Evolutionary conservation across 176 grass and related monocot species (phyloP), one percentile per base, ranked within the genome.

Genomic region (Bonia amplexicaulis): DNA sequence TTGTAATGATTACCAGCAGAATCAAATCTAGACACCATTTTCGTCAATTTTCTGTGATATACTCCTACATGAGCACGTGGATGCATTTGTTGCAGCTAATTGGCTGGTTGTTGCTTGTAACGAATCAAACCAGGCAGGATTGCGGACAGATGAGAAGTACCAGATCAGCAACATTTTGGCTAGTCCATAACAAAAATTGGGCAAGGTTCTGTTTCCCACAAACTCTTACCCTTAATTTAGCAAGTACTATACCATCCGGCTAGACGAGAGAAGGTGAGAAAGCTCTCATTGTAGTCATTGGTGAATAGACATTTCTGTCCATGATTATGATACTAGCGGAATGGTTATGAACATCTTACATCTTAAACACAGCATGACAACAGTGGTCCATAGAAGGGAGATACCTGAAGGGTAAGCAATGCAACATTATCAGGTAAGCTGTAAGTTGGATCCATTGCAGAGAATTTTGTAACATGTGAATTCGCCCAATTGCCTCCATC

Each of bases 361-460:
- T 84, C 0, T 47, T 33, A 53, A 48, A 13, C 19, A 78, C 8
- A 74, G 39, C 33, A 71, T 67, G 25, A 37, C 6, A 46, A 65
- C 46, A 54, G 16, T 62, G 29, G 31, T 27, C 20, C 8, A 77
- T 39, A 76, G 27, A 19, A 75, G 22, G 31, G 5, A 73, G 46
- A 78, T 90, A 98, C 96, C 89, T 98, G 87, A 59, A 98, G 93
- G 13, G 96, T 98, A 79, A 98, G 63, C 73, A 98, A 76, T 85
- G 85, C 93, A 85, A 98, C 96, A 92, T 98, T 98, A 72, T 94
- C 90, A 82, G 96, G 96, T 33, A 98, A 90, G 58, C 69, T 95
- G 84, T 98, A 98, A 52, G 96, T 90, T 40, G 90, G 89, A 89
- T 95, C 93, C 89, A 98, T 95, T 25, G 89, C 91, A 72, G 93